Conservation (phyloP, 805 yeast genomes). For the Blastobotrys chiropterorum region DNA sequence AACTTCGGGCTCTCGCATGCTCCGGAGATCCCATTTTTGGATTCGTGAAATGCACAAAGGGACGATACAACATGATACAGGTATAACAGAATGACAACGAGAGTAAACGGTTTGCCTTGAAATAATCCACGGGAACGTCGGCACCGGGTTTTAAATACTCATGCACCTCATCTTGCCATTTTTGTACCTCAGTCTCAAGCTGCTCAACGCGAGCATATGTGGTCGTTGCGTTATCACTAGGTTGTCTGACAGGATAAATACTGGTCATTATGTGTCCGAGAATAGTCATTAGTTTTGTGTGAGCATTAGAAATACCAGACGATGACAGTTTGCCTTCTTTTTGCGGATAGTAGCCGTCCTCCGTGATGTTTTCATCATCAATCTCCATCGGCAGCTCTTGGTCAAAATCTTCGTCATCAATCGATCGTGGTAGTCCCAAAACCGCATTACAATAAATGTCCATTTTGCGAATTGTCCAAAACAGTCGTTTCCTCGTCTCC, state of each 20-base stretch:
- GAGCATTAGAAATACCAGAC: constrained; percentile 78
- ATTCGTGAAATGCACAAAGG: constrained; percentile 78
- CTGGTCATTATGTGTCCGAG: constrained; percentile 65
- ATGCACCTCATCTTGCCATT: constrained; percentile 70
- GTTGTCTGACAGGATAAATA: constrained; percentile 65
- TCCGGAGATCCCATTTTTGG: constrained; percentile 37
- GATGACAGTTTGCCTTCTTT: constrained; percentile 55
- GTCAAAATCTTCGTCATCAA: constrained; percentile 73
- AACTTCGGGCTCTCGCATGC: constrained; percentile 55
- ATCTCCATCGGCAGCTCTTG: constrained; percentile 80
- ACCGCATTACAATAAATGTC: constrained; percentile 85
- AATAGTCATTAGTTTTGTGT: constrained; percentile 66
- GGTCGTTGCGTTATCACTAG: constrained; percentile 16
- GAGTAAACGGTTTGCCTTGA: constrained; percentile 67
- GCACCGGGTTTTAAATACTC: constrained; percentile 62
- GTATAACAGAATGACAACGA: constrained; percentile 44
- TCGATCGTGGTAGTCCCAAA: constrained; percentile 75
- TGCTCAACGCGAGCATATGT: constrained; percentile 41
- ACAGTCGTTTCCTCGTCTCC: constrained; percentile 77
- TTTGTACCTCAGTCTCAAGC: constrained; percentile 61
- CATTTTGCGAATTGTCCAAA: constrained; percentile 87
- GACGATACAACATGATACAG: constrained; percentile 75
- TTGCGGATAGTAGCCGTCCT: constrained; percentile 46
- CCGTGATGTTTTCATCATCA: constrained; percentile 81
- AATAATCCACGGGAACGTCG: constrained; percentile 59